A percentile compares a stretch with the other conserved stretches of the same genome.
phyloP scores from a whole-genome alignment of 805 yeast genomes.

The Yamadazyma sp. region DNA sequence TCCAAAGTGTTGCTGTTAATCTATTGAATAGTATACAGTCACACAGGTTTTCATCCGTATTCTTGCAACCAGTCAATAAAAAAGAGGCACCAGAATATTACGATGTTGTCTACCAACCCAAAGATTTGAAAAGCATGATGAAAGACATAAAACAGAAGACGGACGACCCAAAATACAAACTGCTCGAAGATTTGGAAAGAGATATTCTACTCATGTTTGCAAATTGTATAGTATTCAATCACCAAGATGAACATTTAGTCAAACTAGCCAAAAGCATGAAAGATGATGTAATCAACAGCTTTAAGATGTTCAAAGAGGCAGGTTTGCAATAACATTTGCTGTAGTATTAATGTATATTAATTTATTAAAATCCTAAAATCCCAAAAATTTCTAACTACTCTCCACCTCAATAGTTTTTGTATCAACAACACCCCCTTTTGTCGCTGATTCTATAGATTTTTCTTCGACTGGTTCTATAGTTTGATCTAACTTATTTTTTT shows the following conservation, averaged over 20 bases:
- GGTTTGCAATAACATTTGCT: neutral
- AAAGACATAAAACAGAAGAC: conserved; percentile 47
- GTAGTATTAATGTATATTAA: too few species aligned
- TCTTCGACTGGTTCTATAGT: neutral
- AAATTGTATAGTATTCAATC: conserved; percentile 80
- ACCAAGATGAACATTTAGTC: conserved; percentile 58
- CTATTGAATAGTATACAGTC: conserved; percentile 63
- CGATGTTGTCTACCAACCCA: conserved; percentile 58
- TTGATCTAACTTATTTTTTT: conserved; percentile 3
- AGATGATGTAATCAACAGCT: conserved; percentile 55
- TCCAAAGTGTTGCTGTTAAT: conserved; percentile 60
- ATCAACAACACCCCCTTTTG: conserved; percentile 1
- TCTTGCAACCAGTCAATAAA: conserved; percentile 64
- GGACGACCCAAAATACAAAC: conserved; percentile 42
- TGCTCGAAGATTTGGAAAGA: conserved; percentile 60
- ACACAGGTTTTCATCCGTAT: conserved; percentile 71
- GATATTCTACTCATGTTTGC: conserved; percentile 77
- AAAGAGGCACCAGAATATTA: conserved; percentile 70
- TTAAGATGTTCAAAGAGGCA: conserved; percentile 54
- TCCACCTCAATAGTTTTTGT: conserved; percentile 1
- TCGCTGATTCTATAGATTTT: conserved; percentile 5
- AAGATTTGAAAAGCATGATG: conserved; percentile 63
- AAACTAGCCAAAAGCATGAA: conserved; percentile 68
- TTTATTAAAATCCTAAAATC: too few species aligned
- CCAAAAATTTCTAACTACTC: neutral